phyloP scores from a whole-genome alignment of 2,329 filamentous ascomycete species.

The Emergomyces orientalis region DNA sequence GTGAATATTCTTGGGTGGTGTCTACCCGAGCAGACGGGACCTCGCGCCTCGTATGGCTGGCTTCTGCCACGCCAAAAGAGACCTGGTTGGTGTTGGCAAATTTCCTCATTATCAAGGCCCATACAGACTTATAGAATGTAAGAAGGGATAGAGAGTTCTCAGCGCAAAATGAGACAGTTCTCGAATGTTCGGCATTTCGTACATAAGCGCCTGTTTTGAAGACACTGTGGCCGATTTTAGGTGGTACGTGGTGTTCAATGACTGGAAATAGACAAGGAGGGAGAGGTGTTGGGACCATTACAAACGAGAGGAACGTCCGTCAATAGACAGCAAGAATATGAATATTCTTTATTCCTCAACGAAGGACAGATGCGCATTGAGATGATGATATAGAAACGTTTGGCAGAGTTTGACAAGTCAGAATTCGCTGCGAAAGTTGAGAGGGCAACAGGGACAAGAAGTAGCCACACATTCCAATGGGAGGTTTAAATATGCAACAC shows the following conservation, averaged over 20 bases:
- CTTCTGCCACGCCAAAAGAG: not conserved
- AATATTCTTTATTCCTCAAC: not conserved
- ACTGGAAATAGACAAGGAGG: not conserved
- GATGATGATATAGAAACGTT: not conserved
- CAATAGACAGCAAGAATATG: not conserved
- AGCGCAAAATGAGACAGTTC: not conserved
- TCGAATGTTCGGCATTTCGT: not conserved
- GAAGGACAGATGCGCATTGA: not conserved
- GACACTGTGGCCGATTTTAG: not conserved
- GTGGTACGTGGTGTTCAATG: not conserved
- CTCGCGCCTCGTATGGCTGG: not conserved
- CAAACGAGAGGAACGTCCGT: not conserved
- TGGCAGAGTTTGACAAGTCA: not conserved
- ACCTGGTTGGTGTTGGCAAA: conserved; percentile 1
- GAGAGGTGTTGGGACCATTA: not conserved
- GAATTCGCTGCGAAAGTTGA: not conserved
- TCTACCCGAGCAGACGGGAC: not conserved
- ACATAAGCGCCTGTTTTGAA: not conserved
- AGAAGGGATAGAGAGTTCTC: not conserved
- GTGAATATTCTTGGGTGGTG: not conserved
- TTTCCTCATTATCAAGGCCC: not conserved
- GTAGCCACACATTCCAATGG: not conserved
- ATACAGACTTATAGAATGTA: not conserved
- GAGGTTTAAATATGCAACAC: not conserved
- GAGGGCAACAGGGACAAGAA: not conserved